Evolutionary conservation across 164 flowering plant species (phyloP).

Genomic region (Piper longum): DNA sequence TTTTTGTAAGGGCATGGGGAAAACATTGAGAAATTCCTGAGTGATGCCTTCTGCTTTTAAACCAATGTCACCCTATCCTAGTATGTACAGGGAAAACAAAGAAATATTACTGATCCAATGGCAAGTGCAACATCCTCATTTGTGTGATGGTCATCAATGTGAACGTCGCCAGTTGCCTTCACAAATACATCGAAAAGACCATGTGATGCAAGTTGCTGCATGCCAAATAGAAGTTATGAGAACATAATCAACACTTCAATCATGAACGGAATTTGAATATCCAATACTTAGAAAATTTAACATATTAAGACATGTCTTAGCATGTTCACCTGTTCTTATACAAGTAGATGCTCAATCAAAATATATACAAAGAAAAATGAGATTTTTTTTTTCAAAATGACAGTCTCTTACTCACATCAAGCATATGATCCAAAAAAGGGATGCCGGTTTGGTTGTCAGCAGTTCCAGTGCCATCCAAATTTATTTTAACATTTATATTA

Average conservation of each 20-base stretch:
- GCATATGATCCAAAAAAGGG: conserved; percentile 94
- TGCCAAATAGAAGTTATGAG: conserved; percentile 5
- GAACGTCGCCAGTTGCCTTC: conserved; percentile 74
- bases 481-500: conserved; percentile 57
- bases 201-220: conserved; percentile 96
- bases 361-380: too few relatives aligned
- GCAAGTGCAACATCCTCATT: conserved; percentile 99
- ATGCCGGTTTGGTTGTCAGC: conserved; percentile 62
- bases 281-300: not conserved
- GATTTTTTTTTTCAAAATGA: too few relatives aligned
- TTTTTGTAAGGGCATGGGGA: too few relatives aligned
- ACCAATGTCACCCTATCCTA: too few relatives aligned
- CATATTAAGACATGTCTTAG: not conserved
- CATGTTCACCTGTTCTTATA: too few relatives aligned
- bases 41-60: too few relatives aligned
- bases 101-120: conserved; percentile 63
- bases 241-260: not conserved
- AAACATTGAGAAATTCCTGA: too few relatives aligned
- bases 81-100: not conserved
- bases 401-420: conserved; percentile 50
- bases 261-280: not conserved
- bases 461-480: conserved; percentile 76
- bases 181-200: conserved; percentile 90
- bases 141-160: conserved; percentile 97
- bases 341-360: too few relatives aligned